A percentile compares a stretch with the other conserved stretches of the same genome.
Conservation (phyloP, 2,329 filamentous ascomycete genomes). For the Lasiodiplodia gonubiensis region DNA sequence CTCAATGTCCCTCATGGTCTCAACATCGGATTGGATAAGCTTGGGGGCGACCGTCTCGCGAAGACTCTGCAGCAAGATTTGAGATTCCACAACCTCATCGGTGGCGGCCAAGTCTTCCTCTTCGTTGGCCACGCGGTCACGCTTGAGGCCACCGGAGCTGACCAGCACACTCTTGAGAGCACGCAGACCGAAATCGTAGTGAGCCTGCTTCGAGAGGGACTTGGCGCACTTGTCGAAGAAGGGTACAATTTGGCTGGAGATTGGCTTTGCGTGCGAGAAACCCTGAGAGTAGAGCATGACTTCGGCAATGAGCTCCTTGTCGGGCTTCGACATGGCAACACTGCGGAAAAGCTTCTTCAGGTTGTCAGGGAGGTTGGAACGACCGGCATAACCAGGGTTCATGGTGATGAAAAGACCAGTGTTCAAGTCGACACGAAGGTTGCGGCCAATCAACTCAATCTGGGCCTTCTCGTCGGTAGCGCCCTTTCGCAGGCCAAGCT, state of each 20-base stretch:
- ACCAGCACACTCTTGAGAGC: slow-evolving; percentile 98
- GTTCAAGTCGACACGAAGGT: slow-evolving; percentile 86
- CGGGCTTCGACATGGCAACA: slow-evolving; percentile 99
- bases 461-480: slow-evolving; percentile 81
- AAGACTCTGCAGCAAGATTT: slow-evolving; percentile 98
- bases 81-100: slow-evolving; percentile 81
- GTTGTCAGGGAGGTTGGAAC: slow-evolving; percentile 97
- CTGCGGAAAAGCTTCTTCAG: slow-evolving; percentile 99
- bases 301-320: slow-evolving; percentile 99
- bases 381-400: slow-evolving; percentile 98
- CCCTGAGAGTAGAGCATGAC: slow-evolving; percentile 99
- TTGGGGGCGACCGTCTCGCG: slow-evolving; percentile 98
- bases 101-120: slow-evolving; percentile 60
- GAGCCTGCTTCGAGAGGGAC: slow-evolving; percentile 89
- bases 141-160: slow-evolving; percentile 95
- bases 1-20: slow-evolving; percentile 85
- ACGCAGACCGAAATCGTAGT: slow-evolving; percentile 98
- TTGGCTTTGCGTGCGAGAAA: slow-evolving; percentile 91
- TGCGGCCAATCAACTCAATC: slow-evolving; percentile 92
- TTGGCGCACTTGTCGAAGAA: slow-evolving; percentile 93
- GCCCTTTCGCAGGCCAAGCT: slow-evolving; percentile 88
- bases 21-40: slow-evolving; percentile 88
- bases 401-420: slow-evolving; percentile 99
- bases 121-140: slow-evolving; percentile 62
- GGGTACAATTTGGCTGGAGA: slow-evolving; percentile 94